phyloP scores from a whole-genome alignment of 306 rosid species.

The Cyamopsis tetragonoloba region DNA sequence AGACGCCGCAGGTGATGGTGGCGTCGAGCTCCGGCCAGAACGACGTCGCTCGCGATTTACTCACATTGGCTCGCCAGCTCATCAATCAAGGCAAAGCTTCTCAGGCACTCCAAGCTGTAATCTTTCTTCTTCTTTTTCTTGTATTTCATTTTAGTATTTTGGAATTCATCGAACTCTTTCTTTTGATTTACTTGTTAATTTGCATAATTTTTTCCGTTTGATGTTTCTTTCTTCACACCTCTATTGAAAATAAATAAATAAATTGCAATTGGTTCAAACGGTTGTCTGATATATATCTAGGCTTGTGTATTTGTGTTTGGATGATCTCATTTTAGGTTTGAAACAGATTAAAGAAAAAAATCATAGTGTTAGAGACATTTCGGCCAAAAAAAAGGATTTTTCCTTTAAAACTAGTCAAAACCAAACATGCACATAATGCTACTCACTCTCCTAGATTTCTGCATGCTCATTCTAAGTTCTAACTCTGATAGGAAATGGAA shows the following conservation, averaged over 20 bases:
- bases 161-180: too few species aligned
- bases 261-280: too few species aligned
- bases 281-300: not conserved
- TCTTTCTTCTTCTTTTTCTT: not conserved
- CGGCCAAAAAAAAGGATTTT: not conserved
- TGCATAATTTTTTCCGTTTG: not conserved
- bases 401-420: not conserved
- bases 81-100: slow-evolving; percentile 81
- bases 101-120: slow-evolving; percentile 91
- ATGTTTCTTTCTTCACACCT: not conserved
- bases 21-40: slow-evolving; percentile 23
- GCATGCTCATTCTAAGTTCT: not conserved
- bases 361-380: not conserved
- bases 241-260: too few species aligned
- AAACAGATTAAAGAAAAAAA: not conserved
- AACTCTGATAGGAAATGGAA: not conserved
- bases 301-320: not conserved
- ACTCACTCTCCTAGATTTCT: not conserved
- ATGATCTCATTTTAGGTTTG: not conserved
- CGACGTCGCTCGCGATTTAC: slow-evolving; percentile 49
- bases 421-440: not conserved
- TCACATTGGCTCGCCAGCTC: slow-evolving; percentile 79
- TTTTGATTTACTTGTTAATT: not conserved
- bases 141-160: too few species aligned
- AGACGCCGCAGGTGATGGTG: not conserved